These are phyloP conservation scores for Vigna angularis DNA, from an alignment of 306 rosid genomes.

Conservation along the genomic window DNA sequence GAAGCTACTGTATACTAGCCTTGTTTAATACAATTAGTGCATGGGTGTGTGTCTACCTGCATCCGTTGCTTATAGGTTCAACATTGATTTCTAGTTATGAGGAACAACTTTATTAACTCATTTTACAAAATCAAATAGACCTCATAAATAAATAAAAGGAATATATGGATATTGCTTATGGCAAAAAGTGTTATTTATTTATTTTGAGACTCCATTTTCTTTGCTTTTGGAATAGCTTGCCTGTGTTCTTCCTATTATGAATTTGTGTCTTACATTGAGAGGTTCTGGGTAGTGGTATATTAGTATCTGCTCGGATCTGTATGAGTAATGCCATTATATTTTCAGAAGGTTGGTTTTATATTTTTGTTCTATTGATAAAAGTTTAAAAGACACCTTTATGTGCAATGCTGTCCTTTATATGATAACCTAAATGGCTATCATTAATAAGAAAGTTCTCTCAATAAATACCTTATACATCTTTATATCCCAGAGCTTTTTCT, in stretches of 20 bases:
- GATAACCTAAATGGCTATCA: background rate
- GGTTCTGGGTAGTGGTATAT: background rate
- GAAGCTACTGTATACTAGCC: background rate
- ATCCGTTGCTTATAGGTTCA: background rate
- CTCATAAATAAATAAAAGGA: background rate
- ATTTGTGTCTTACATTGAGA: background rate
- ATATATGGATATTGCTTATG: background rate
- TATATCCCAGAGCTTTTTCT: background rate
- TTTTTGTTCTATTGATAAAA: background rate
- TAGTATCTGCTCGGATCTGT: background rate
- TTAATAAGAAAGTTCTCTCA: background rate
- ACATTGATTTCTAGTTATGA: background rate
- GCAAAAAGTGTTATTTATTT: background rate
- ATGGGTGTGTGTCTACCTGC: background rate
- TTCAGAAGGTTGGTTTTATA: slow-evolving; percentile 1
- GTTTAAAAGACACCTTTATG: background rate
- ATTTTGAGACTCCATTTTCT: background rate
- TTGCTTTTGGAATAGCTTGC: background rate
- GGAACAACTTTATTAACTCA: background rate
- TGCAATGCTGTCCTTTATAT: background rate
- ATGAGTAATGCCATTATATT: background rate
- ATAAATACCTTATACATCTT: background rate
- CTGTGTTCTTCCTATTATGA: slow-evolving; percentile 1
- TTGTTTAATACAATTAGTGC: background rate
- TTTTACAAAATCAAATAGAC: background rate